Conservation (phyloP, 192 early-diverging fungal genomes). For the Backusella australiensis region DNA sequence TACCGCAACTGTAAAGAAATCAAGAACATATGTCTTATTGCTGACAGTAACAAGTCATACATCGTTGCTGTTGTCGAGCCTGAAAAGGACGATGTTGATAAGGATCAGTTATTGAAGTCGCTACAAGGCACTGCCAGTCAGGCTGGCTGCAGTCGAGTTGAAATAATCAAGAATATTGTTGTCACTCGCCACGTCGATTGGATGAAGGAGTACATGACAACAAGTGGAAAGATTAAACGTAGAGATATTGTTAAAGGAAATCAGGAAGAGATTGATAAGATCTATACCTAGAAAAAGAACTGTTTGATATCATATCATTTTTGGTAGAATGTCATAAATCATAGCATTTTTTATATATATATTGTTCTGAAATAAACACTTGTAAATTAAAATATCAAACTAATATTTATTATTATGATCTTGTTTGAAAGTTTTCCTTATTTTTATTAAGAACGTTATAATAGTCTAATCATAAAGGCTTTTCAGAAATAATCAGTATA, state of each 20-base stretch:
- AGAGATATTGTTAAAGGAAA: slow-evolving; percentile 38
- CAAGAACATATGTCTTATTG: slow-evolving; percentile 71
- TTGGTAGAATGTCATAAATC: neutral
- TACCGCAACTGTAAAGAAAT: slow-evolving; percentile 71
- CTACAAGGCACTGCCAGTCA: slow-evolving; percentile 54
- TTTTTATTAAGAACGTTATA: neutral
- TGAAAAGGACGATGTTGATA: slow-evolving; percentile 33
- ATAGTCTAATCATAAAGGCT: neutral
- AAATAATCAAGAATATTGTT: slow-evolving; percentile 57
- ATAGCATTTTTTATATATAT: neutral
- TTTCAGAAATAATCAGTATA: neutral
- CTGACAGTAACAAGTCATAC: slow-evolving; percentile 61
- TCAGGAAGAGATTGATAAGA: slow-evolving; percentile 30
- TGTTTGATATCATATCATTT: neutral
- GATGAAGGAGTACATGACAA: slow-evolving; percentile 68
- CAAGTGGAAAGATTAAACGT: slow-evolving; percentile 75
- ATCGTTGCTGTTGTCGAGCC: slow-evolving; percentile 76
- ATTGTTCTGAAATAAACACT: neutral
- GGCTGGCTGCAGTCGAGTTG: slow-evolving; percentile 56
- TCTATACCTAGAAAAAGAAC: slow-evolving; percentile 16
- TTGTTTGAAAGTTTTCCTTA: too few relatives aligned
- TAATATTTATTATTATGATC: neutral
- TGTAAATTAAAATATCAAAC: neutral
- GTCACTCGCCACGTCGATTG: slow-evolving; percentile 63
- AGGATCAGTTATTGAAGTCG: slow-evolving; percentile 46